Evolutionary conservation across 2,329 filamentous ascomycete genomes (phyloP).

Genomic region (Fusarium miscanthi): DNA sequence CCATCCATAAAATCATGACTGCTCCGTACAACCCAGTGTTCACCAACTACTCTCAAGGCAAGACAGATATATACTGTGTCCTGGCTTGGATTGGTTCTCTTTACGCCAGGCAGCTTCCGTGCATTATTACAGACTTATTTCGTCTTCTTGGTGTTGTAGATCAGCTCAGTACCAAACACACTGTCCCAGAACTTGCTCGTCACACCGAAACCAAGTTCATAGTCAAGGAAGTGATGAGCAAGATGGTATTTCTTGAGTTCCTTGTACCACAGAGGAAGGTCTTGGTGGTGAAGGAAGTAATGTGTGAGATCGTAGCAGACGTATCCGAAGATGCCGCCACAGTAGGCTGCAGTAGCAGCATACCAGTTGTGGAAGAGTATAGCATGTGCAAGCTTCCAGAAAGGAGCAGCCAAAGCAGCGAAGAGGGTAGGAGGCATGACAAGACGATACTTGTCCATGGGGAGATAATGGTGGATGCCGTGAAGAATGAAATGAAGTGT

Average conservation of each 20-base stretch:
- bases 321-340: constrained; percentile 94
- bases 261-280: constrained; percentile 89
- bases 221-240: constrained; percentile 97
- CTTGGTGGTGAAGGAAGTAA: constrained; percentile 97
- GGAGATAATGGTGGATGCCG: constrained; percentile 96
- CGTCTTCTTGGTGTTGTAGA: constrained; percentile 49
- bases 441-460: constrained; percentile 98
- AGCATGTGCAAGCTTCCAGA: constrained; percentile 89
- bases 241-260: constrained; percentile 97
- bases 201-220: constrained; percentile 96
- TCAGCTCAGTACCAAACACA: constrained; percentile 89
- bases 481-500: constrained; percentile 94
- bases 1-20: constrained; percentile 44
- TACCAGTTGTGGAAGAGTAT: constrained; percentile 90
- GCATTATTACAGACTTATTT: constrained; percentile 38
- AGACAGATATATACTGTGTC: constrained; percentile 35
- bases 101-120: constrained; percentile 2
- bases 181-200: constrained; percentile 96
- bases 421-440: constrained; percentile 98
- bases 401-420: constrained; percentile 82
- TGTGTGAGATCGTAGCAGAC: constrained; percentile 97
- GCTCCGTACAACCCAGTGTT: constrained; percentile 31
- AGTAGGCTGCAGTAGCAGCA: constrained; percentile 80
- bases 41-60: constrained; percentile 25
- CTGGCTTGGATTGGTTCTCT: background rate